A percentile compares a stretch with the other conserved stretches of the same genome.
Evolutionary conservation across 495 filamentous ascomycete species (phyloP).

Genomic region (Penicillium chermesinum): DNA sequence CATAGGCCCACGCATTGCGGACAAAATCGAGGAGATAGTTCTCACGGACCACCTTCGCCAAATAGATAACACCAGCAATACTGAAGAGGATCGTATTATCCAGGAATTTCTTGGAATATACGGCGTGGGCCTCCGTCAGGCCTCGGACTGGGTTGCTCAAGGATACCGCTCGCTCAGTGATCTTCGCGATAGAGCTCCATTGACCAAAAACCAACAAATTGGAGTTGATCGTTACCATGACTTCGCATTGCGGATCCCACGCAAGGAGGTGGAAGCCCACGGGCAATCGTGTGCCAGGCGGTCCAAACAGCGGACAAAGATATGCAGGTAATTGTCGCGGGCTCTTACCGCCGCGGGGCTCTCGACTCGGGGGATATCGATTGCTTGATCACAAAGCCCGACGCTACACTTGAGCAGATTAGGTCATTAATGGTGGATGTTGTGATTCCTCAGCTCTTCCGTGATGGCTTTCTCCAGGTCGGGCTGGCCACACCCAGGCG

Average conservation of each 20-base stretch:
- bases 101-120: conserved; percentile 74
- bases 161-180: conserved; percentile 75
- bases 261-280: conserved; percentile 68
- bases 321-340: conserved; percentile 68
- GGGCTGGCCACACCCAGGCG: conserved; percentile 43
- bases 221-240: conserved; percentile 81
- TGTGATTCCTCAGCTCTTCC: conserved; percentile 59
- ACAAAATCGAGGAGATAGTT: conserved; percentile 90
- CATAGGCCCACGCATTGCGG: conserved; percentile 72
- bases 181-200: conserved; percentile 54
- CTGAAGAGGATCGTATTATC: conserved; percentile 59
- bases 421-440: conserved; percentile 56
- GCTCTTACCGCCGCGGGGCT: conserved; percentile 82
- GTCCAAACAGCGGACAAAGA: conserved; percentile 56
- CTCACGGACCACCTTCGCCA: conserved; percentile 67
- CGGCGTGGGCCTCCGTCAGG: conserved; percentile 66
- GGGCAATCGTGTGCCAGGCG: conserved; percentile 61
- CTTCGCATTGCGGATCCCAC: conserved; percentile 76
- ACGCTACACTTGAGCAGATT: conserved; percentile 52
- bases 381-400: conserved; percentile 72
- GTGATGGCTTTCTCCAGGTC: conserved; percentile 55
- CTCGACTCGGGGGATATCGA: conserved; percentile 76
- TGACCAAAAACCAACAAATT: conserved; percentile 71
- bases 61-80: conserved; percentile 61
- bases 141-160: conserved; percentile 70